phyloP scores from a whole-genome alignment of 257 asterid genomes.

The Solanum pinnatisectum region DNA sequence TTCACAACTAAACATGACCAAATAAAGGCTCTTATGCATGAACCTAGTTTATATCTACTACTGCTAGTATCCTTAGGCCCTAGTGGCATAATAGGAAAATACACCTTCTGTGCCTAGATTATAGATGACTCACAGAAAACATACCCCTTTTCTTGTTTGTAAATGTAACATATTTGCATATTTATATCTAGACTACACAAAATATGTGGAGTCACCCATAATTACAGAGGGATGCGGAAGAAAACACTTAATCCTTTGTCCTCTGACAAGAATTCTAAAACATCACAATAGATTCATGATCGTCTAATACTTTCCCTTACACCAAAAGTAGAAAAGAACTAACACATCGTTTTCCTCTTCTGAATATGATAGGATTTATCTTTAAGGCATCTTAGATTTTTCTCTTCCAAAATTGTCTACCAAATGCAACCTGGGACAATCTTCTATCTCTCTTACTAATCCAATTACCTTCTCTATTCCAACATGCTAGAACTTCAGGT shows the following conservation, averaged over 20 bases:
- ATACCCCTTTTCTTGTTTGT: not conserved
- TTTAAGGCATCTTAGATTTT: not conserved
- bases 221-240: not conserved
- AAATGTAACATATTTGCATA: not conserved
- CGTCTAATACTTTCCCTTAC: not conserved
- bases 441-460: not conserved
- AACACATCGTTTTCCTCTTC: not conserved
- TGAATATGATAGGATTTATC: not conserved
- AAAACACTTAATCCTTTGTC: not conserved
- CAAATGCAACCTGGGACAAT: not conserved
- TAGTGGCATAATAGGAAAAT: not conserved
- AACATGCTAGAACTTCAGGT: not conserved
- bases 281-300: not conserved
- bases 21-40: not conserved
- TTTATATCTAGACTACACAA: not conserved
- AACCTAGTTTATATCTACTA: not conserved
- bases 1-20: not conserved
- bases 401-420: not conserved
- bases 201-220: not conserved
- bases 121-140: not conserved
- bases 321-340: not conserved
- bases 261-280: not conserved
- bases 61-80: not conserved
- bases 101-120: not conserved
- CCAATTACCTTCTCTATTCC: not conserved